Percentiles rank a stretch among this genome's conserved stretches.
These are phyloP conservation scores for Fistulinella cinereoalba DNA, from an alignment of 1,284 basidiomycete species.

Conservation along the genomic window DNA sequence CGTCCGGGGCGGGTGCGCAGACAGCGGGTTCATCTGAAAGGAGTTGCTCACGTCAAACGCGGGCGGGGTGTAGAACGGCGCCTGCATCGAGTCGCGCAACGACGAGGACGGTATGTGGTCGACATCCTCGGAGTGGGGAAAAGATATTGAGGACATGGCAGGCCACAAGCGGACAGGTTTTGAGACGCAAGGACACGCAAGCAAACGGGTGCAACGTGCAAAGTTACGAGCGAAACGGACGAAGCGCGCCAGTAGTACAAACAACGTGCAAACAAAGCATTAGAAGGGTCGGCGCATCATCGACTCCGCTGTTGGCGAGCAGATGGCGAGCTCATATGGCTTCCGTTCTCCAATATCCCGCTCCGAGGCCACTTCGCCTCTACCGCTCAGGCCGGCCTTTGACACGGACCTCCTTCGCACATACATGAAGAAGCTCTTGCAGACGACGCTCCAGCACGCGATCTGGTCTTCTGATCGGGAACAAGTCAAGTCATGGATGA, in stretches of 20 bases:
- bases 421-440: conserved; percentile 77
- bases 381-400: conserved; percentile 48
- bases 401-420: conserved; percentile 67
- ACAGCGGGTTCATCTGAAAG: conserved; percentile 78
- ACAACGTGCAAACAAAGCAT: conserved; percentile 23
- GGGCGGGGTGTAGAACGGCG: conserved; percentile 37
- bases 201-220: neutral
- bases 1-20: conserved; percentile 71
- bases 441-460: conserved; percentile 58
- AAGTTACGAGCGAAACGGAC: no score
- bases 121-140: conserved; percentile 37
- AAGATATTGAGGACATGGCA: conserved; percentile 52
- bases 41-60: conserved; percentile 42
- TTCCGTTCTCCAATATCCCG: conserved; percentile 35
- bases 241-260: no score
- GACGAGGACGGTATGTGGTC: conserved; percentile 43
- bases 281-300: no score
- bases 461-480: conserved; percentile 71
- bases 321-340: conserved; percentile 29
- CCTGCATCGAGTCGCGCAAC: conserved; percentile 35
- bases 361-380: conserved; percentile 34
- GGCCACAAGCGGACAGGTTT: no score
- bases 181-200: no score
- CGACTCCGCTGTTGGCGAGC: neutral
- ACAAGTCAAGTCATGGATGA: conserved; percentile 69